A percentile compares a stretch with the other conserved stretches of the same genome.
Conservation (phyloP, 345 rosid genomes). For the Moringa oleifera region DNA sequence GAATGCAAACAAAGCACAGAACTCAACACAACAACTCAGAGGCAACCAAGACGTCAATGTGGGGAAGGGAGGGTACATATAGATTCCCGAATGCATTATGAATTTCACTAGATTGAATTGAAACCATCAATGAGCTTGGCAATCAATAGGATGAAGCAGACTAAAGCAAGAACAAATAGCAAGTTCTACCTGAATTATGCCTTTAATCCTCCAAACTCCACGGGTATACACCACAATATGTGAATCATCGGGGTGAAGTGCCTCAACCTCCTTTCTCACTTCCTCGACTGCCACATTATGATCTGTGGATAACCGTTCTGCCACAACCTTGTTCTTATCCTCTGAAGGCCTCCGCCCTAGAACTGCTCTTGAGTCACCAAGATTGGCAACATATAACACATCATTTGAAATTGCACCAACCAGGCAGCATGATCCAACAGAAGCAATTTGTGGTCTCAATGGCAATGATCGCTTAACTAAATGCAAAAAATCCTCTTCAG, state of each 20-base stretch:
- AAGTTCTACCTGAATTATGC: conserved; percentile 80
- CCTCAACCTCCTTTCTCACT: conserved; percentile 90
- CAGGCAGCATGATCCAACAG: conserved; percentile 93
- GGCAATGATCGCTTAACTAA: conserved; percentile 68
- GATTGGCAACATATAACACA: conserved; percentile 78
- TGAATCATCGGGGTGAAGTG: conserved; percentile 93
- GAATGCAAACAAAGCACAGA: too few relatives aligned
- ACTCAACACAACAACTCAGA: too few relatives aligned
- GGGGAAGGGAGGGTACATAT: too few relatives aligned
- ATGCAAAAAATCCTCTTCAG: conserved; percentile 81
- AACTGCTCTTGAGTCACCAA: conserved; percentile 94
- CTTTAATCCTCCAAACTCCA: conserved; percentile 99
- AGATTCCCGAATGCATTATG: too few relatives aligned
- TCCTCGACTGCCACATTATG: conserved; percentile 93
- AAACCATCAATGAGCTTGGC: too few relatives aligned
- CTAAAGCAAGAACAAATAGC: background rate
- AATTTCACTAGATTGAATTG: too few relatives aligned
- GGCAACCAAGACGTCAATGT: too few relatives aligned
- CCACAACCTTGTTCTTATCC: conserved; percentile 41
- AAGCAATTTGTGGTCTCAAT: conserved; percentile 72
- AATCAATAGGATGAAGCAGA: background rate
- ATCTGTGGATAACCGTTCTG: conserved; percentile 90
- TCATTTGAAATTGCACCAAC: conserved; percentile 81
- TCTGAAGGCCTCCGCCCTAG: conserved; percentile 58
- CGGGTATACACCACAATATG: conserved; percentile 71